phyloP scores from a whole-genome alignment of 306 rosid genomes.

The Cicer yamashitae region DNA sequence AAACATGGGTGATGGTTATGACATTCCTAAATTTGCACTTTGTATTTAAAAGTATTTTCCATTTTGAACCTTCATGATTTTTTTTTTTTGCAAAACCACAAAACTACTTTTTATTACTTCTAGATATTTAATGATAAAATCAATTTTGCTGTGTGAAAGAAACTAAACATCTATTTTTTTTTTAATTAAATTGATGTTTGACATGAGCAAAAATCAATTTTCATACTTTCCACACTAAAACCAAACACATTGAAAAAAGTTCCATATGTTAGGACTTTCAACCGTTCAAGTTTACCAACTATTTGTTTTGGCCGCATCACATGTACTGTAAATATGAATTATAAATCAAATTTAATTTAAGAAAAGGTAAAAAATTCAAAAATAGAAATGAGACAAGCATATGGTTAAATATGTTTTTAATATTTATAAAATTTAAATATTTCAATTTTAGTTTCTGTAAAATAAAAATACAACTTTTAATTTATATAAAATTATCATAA shows the following conservation, averaged over 20 bases:
- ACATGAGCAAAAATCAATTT: not conserved
- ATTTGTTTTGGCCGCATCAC: conserved; percentile 43
- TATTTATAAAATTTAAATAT: too few relatives aligned
- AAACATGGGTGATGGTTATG: too few relatives aligned
- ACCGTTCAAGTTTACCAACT: conserved; percentile 44
- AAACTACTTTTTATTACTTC: not conserved
- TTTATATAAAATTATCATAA: too few relatives aligned
- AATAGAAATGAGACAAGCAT: conserved; percentile 27
- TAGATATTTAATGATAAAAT: too few relatives aligned
- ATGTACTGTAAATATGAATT: conserved; percentile 33
- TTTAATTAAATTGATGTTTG: not conserved
- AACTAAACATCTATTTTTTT: too few relatives aligned
- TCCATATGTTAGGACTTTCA: conserved; percentile 47
- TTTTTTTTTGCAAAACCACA: not conserved
- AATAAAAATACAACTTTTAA: too few relatives aligned
- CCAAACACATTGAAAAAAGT: conserved; percentile 18
- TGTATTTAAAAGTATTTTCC: too few relatives aligned
- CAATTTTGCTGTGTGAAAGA: too few relatives aligned
- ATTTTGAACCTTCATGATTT: not conserved
- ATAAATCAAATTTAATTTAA: conserved; percentile 36
- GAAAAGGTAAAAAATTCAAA: not conserved
- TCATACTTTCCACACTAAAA: conserved; percentile 4
- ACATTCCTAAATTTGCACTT: too few relatives aligned
- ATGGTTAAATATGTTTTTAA: too few relatives aligned
- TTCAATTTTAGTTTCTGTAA: too few relatives aligned